Percentiles rank a stretch among this genome's conserved stretches.
These are phyloP conservation scores for Hyphodiscus sp. DNA, from an alignment of 2,329 filamentous ascomycete genomes.

Conservation along the genomic window DNA sequence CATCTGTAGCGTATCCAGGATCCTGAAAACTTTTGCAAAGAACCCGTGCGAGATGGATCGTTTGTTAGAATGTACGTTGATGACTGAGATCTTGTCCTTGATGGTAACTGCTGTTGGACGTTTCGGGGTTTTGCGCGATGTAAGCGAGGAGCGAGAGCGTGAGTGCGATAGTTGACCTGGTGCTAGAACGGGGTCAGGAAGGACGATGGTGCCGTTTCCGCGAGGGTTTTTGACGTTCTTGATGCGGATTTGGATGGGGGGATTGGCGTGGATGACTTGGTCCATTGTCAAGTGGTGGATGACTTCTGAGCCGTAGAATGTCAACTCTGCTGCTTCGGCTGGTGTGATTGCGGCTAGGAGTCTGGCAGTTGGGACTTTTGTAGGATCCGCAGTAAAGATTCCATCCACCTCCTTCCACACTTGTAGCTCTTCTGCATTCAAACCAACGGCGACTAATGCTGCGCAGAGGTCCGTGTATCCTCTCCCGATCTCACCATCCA, in stretches of 20 bases:
- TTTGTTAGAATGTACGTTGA: conserved; percentile 98
- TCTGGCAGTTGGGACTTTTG: conserved; percentile 86
- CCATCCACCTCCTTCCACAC: conserved; percentile 99
- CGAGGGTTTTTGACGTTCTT: conserved; percentile 88
- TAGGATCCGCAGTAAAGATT: conserved; percentile 77
- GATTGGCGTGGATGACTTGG: conserved; percentile 76
- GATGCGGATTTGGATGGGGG: conserved; percentile 78
- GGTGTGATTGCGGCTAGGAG: conserved; percentile 87
- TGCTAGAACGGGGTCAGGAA: conserved; percentile 61
- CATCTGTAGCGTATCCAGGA: conserved; percentile 78
- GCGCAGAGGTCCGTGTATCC: conserved; percentile 97
- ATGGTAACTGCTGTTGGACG: conserved; percentile 88
- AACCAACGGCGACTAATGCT: conserved; percentile 80
- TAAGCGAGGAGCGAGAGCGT: conserved; percentile 39
- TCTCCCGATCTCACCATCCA: conserved; percentile 82
- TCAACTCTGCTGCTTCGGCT: conserved; percentile 90
- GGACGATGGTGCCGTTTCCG: conserved; percentile 72
- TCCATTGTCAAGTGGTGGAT: conserved; percentile 99
- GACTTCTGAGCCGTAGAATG: conserved; percentile 90
- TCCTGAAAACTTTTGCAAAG: conserved; percentile 87
- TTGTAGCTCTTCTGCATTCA: conserved; percentile 83
- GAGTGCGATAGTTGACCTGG: conserved; percentile 47
- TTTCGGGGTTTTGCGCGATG: conserved; percentile 53
- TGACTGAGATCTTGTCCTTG: conserved; percentile 92
- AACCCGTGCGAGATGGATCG: conserved; percentile 94